Evolutionary conservation across 1,284 basidiomycete genomes (phyloP), one percentile per base, ranked within the genome.

Genomic region (Sporisorium scitamineum): DNA sequence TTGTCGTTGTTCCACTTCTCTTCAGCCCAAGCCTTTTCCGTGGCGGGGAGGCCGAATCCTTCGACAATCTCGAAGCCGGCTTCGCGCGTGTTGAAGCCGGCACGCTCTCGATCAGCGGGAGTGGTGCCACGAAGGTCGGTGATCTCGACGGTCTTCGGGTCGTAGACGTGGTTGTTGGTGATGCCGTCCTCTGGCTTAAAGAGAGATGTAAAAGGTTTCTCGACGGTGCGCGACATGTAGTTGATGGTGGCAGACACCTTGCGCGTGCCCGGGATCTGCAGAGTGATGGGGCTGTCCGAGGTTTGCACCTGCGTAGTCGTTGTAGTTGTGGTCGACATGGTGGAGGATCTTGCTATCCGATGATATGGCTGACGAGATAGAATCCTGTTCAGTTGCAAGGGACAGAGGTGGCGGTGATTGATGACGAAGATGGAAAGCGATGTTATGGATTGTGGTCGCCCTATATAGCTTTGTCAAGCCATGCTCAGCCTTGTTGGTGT

Each of bases 61-160:
- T 71, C 41, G 37, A 81, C 47, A 59, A 81, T 53, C 62, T 81
- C 56, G 65, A 81, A 81, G 14, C 80, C 80, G 20, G 73, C 76
- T 26, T 80, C 41, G 29, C 67, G 54, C 11, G 61, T 60, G 48
- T 55, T 76, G 69, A 78, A 68, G 22, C 79, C 79, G 9, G 56
- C 55, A 5, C 37, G 31, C 10, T 61, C 51, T 16, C 76, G 67
- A 24, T 80, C 48, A 16, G 60, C 50, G 1, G 52, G 9, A 0
- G 64, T 65, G 47, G 76, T 70, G 45, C 61, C 61, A 7, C 59
- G 53, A 8, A 81, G 72, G 39, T 81, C 78, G 31, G 69, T 70
- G 55, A 81, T 76, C n/a, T 70, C 37, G 26, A 78, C 71, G 13
- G 56, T 54, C 24, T 54, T 54, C 7, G 70, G 18, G 13, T 74